phyloP scores from a whole-genome alignment of 139 green algal genomes.

The Marvania coccoides region DNA sequence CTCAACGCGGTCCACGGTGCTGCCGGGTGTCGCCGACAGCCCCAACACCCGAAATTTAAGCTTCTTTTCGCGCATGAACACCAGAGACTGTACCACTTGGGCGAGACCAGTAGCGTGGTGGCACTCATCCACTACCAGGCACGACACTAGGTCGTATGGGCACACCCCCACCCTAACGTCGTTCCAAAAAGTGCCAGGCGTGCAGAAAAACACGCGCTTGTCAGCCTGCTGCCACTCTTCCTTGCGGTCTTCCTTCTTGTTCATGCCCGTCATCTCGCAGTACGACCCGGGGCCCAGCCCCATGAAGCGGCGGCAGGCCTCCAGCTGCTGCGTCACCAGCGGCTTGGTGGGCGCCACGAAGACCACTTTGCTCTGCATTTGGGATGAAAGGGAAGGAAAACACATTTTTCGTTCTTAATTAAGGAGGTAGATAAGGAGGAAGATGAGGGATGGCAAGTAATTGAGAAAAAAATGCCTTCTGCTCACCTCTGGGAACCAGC shows the following conservation, averaged over 20 bases:
- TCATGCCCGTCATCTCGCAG: conserved; percentile 18
- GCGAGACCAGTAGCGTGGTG: conserved; percentile 54
- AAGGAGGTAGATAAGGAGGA: too few species aligned
- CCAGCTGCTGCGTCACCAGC: conserved; percentile 87
- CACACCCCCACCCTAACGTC: conserved; percentile 73
- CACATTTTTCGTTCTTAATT: too few species aligned
- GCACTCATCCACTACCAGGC: conserved; percentile 92
- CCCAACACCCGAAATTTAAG: conserved; percentile 73
- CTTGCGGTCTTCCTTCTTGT: conserved; percentile 26
- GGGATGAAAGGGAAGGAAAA: background rate
- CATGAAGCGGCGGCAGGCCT: conserved; percentile 69
- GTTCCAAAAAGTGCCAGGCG: conserved; percentile 82
- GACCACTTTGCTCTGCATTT: conserved; percentile 73
- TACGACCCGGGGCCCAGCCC: conserved; percentile 35
- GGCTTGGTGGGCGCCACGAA: conserved; percentile 90
- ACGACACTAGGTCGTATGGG: conserved; percentile 58
- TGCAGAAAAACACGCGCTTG: conserved; percentile 85
- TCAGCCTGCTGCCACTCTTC: conserved; percentile 39
- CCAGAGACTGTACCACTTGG: conserved; percentile 47
- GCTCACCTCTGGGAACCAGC: conserved; percentile 77
- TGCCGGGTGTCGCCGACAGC: conserved; percentile 84
- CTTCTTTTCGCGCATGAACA: conserved; percentile 35
- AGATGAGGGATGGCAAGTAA: too few species aligned
- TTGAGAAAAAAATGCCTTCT: background rate
- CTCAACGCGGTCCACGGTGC: conserved; percentile 47